Conservation (phyloP, 208 protist genomes). For the Trypanosoma conorhini region DNA sequence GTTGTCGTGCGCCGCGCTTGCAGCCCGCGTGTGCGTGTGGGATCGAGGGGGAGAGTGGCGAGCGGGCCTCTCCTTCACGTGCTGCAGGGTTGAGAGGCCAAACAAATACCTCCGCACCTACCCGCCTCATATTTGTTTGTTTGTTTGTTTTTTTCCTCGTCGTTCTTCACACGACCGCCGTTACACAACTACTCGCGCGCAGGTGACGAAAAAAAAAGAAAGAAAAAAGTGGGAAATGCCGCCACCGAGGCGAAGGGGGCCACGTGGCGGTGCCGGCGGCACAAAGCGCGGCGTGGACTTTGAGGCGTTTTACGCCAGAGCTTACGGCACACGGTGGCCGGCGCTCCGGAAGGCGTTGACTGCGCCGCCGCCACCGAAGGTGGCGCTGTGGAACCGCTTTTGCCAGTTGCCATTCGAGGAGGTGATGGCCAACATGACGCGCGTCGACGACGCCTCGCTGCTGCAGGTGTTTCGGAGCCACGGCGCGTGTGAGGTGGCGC, state of each 20-base stretch:
- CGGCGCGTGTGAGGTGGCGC: constrained; percentile 6
- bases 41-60: neutral
- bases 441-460: constrained; percentile 42
- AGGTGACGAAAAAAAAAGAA: constrained; percentile 1
- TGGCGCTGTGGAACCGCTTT: constrained; percentile 82
- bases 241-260: constrained; percentile 1
- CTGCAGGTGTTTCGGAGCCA: constrained; percentile 45
- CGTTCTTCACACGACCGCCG: neutral
- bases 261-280: neutral
- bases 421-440: constrained; percentile 50
- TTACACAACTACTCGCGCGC: neutral
- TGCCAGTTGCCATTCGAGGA: constrained; percentile 70
- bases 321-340: constrained; percentile 82
- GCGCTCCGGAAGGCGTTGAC: constrained; percentile 52
- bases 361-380: constrained; percentile 36
- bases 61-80: neutral
- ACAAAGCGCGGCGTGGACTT: constrained; percentile 36
- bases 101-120: neutral
- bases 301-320: constrained; percentile 64
- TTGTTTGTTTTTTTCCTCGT: neutral
- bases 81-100: neutral
- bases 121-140: too few species aligned
- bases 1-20: neutral
- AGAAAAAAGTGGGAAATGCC: constrained; percentile 5
- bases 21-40: neutral